phyloP scores from a whole-genome alignment of 2,329 filamentous ascomycete genomes.

The Aspergillus sp. region DNA sequence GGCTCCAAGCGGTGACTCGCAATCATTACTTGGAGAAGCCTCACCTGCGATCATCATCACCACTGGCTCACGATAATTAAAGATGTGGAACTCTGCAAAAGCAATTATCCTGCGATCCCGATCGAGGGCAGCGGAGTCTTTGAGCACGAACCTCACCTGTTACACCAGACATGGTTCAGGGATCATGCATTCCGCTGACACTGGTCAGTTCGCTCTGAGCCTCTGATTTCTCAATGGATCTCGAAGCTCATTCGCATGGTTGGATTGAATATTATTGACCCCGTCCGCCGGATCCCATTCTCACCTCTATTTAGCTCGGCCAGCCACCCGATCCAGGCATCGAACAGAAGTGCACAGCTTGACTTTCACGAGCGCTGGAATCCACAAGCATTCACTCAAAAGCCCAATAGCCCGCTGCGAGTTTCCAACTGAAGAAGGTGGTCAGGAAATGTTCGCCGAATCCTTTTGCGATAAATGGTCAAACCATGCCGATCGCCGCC shows the following conservation, averaged over 20 bases:
- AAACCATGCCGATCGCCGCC: slow-evolving; percentile 4
- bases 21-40: slow-evolving; percentile 8
- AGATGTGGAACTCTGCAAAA: slow-evolving; percentile 12
- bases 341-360: not conserved
- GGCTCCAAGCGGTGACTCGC: slow-evolving; percentile 5
- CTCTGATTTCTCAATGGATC: not conserved
- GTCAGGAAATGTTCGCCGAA: not conserved
- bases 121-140: not conserved
- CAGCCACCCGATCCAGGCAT: not conserved
- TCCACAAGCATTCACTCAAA: not conserved
- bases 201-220: not conserved
- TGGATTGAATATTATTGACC: not conserved
- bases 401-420: not conserved
- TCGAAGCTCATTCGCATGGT: not conserved
- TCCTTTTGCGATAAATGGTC: slow-evolving; percentile 1
- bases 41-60: not conserved
- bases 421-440: slow-evolving; percentile 6
- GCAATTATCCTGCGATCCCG: slow-evolving; percentile 8
- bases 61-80: not conserved
- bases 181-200: not conserved
- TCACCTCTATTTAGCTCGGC: not conserved
- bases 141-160: slow-evolving; percentile 2
- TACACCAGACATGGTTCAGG: slow-evolving; percentile 5
- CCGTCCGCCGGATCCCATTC: not conserved
- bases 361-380: not conserved